phyloP scores from a whole-genome alignment of 2,329 filamentous ascomycete genomes.

The Fusarium marasasianum region DNA sequence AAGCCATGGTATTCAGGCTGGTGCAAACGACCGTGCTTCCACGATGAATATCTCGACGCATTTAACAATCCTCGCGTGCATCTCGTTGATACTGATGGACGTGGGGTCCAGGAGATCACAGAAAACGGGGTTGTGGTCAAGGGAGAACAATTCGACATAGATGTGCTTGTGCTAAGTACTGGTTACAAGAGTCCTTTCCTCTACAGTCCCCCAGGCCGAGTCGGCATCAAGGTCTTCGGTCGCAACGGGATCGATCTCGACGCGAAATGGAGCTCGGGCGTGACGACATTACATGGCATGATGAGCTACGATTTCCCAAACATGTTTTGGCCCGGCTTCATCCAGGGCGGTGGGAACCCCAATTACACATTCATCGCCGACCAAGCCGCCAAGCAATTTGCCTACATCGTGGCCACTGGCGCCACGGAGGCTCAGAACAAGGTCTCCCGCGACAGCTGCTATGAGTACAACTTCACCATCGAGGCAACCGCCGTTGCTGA shows the following conservation, averaged over 20 bases:
- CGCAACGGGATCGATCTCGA: neutral
- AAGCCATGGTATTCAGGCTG: neutral
- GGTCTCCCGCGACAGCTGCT: accelerated
- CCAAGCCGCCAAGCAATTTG: neutral
- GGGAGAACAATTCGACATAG: neutral
- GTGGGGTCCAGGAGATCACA: neutral
- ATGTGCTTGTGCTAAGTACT: neutral
- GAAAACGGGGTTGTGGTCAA: neutral
- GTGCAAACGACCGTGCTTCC: neutral
- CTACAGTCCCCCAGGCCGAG: neutral
- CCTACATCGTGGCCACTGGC: neutral
- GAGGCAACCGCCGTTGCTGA: neutral
- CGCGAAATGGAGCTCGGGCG: neutral
- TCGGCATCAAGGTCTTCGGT: neutral
- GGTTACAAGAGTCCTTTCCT: neutral
- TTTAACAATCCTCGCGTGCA: neutral
- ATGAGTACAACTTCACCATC: neutral
- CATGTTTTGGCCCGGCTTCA: neutral
- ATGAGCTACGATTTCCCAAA: neutral
- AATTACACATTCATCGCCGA: neutral
- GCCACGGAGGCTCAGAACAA: neutral
- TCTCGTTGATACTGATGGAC: neutral
- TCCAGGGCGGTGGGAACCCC: neutral
- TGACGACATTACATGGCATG: neutral
- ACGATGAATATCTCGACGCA: neutral